Base-by-base conservation (phyloP, 768 basidiomycete genomes). In the Tricholoma flavovirens region DNA sequence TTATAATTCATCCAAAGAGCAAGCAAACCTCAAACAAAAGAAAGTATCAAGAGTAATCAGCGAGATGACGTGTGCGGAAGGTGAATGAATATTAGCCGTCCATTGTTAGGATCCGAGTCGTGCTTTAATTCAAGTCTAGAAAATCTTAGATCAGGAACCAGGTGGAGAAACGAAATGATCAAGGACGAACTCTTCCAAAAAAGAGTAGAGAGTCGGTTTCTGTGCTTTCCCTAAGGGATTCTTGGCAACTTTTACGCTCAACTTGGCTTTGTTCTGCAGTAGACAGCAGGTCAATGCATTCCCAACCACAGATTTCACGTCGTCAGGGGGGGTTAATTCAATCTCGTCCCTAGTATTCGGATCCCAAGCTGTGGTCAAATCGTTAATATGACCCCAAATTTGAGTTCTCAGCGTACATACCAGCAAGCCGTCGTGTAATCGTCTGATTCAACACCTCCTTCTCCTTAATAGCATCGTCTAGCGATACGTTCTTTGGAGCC, bases 171-270 rank as follows among this genome's bases (percentile, higher is more conserved):
- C 36, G 32, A 22, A 10, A 3, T 29, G 6, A 17, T 53, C 14
- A 43, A 33, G 17, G 8, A 56, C 61, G 29, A 32, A 62, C 61
- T 45, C 22, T 4, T 57, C 49, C 12, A 57, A 33, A 21, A 29
- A 22, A 1, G 26, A 5, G 40, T 51, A 56, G 2, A 56, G 54
- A 21, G 17, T 43, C 36, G 40, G 59, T 8, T 51, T 51, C 21
- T 42, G 17, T 3, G 17, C 19, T 17, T 42, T 42, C 17, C 11
- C n/a, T 24, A 26, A 26, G 10, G 35, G 36, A 1, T 4, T 11
- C 9, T 48, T 48, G 12, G 1, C 14, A 15, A 12, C 6, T 10
- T 22, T 29, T 32, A 59, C 24, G 1, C 19, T 51, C 17, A 62
- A 19, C 9, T 8, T 26, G 2, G 50, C 32, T 21, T 53, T 15